Conservation (phyloP, 768 basidiomycete genomes). For the Daedaleopsis sinensis region DNA sequence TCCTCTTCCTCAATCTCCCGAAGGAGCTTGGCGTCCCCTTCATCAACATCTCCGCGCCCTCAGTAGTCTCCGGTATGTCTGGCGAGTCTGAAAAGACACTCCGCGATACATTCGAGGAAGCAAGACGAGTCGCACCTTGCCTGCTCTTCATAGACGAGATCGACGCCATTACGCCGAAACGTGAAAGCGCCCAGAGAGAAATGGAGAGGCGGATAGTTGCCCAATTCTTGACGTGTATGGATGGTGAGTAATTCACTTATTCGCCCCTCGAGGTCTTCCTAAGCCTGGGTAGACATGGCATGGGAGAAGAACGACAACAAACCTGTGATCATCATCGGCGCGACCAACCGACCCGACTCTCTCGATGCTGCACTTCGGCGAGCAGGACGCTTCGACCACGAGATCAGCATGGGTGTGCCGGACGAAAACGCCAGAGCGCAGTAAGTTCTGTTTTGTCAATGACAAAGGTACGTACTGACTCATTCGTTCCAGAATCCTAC, state of each 20-base stretch:
- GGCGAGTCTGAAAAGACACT: slow-evolving; percentile 98
- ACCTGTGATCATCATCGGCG: slow-evolving; percentile 92
- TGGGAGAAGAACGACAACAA: slow-evolving; percentile 95
- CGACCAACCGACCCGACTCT: slow-evolving; percentile 95
- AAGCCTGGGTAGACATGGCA: slow-evolving; percentile 68
- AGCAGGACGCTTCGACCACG: slow-evolving; percentile 95
- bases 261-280: not conserved
- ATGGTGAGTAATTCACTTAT: slow-evolving; percentile 59
- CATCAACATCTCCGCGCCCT: slow-evolving; percentile 92
- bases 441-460: slow-evolving; percentile 49
- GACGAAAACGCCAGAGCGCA: slow-evolving; percentile 88
- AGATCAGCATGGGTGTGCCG: slow-evolving; percentile 97
- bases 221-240: slow-evolving; percentile 98
- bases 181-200: slow-evolving; percentile 96
- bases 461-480: not conserved
- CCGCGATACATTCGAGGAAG: slow-evolving; percentile 96
- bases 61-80: slow-evolving; percentile 97
- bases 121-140: slow-evolving; percentile 92
- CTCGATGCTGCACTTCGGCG: slow-evolving; percentile 91
- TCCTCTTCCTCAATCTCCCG: slow-evolving; percentile 1
- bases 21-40: slow-evolving; percentile 94
- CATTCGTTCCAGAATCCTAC: slow-evolving; percentile 66
- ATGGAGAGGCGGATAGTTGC: slow-evolving; percentile 99
- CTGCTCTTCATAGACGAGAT: slow-evolving; percentile 97
- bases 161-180: slow-evolving; percentile 95